Percentiles rank a stretch among this genome's conserved stretches.
Evolutionary conservation across 202 grass and related monocot genomes (phyloP).

Genomic region (Elaeis oleifera): DNA sequence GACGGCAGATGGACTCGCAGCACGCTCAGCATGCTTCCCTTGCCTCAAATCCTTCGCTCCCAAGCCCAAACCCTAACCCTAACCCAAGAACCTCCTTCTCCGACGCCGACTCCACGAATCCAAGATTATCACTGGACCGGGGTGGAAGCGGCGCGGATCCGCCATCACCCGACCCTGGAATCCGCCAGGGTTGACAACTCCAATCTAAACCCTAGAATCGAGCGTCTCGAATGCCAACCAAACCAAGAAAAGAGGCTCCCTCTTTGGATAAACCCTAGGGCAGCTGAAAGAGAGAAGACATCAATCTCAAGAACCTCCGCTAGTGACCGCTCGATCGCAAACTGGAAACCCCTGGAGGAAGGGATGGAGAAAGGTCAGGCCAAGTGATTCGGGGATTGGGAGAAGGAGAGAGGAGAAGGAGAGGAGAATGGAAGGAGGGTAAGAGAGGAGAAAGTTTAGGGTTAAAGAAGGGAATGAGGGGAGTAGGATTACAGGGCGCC

Average conservation of each 20-base stretch:
- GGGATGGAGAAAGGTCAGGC: too few relatives aligned
- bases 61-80: conserved; percentile 5
- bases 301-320: not conserved
- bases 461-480: conserved; percentile 31
- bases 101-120: not conserved
- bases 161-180: conserved; percentile 59
- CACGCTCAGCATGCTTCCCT: conserved; percentile 81
- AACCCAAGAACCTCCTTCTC: conserved; percentile 26
- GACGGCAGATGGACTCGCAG: conserved; percentile 87
- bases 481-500: too few relatives aligned
- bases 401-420: conserved; percentile 13
- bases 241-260: conserved; percentile 1
- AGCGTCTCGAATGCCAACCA: not conserved
- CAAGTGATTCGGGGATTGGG: not conserved
- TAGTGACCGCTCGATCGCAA: conserved; percentile 9
- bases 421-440: conserved; percentile 2
- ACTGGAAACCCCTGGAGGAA: not conserved
- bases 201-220: conserved; percentile 30
- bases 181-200: conserved; percentile 65
- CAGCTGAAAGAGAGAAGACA: not conserved
- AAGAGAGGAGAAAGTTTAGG: conserved; percentile 33
- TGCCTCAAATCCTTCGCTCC: conserved; percentile 23
- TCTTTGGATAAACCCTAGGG: not conserved
- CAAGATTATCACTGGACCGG: conserved; percentile 18
- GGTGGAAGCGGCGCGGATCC: conserved; percentile 57